Evolutionary conservation across 1,284 basidiomycete species (phyloP).

Genomic region (Austroboletus niveus): DNA sequence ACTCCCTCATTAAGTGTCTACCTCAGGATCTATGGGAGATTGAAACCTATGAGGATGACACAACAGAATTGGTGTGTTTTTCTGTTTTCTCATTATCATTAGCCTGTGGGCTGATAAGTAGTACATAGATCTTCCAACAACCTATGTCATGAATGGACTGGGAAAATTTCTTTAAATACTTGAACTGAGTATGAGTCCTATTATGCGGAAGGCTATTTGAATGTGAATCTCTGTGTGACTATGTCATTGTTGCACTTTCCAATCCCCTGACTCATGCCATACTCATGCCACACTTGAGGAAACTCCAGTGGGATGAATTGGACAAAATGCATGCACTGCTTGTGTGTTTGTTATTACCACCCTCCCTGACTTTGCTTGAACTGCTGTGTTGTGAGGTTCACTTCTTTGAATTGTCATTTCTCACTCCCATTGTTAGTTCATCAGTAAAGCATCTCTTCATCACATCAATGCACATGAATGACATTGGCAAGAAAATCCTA

Average conservation of each 20-base stretch:
- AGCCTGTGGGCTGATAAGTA: constrained; percentile 5
- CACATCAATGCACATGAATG: background rate
- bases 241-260: constrained; percentile 27
- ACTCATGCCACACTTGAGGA: constrained; percentile 22
- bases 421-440: constrained; percentile 22
- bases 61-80: constrained; percentile 14
- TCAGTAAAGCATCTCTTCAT: constrained; percentile 19
- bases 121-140: constrained; percentile 4
- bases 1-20: constrained; percentile 23
- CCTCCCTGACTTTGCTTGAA: constrained; percentile 19
- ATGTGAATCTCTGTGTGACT: constrained; percentile 11
- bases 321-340: constrained; percentile 19
- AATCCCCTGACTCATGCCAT: constrained; percentile 21
- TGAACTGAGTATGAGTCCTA: constrained; percentile 16
- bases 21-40: constrained; percentile 27
- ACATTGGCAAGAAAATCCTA: constrained; percentile 14
- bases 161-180: constrained; percentile 28
- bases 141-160: constrained; percentile 30
- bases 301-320: constrained; percentile 21
- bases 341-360: constrained; percentile 20
- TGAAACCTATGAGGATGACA: background rate
- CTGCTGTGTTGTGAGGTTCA: constrained; percentile 15
- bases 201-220: background rate
- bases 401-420: constrained; percentile 18
- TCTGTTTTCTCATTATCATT: background rate